Base-by-base conservation (phyloP, 306 rosid genomes). In the Sicyos edulis region DNA sequence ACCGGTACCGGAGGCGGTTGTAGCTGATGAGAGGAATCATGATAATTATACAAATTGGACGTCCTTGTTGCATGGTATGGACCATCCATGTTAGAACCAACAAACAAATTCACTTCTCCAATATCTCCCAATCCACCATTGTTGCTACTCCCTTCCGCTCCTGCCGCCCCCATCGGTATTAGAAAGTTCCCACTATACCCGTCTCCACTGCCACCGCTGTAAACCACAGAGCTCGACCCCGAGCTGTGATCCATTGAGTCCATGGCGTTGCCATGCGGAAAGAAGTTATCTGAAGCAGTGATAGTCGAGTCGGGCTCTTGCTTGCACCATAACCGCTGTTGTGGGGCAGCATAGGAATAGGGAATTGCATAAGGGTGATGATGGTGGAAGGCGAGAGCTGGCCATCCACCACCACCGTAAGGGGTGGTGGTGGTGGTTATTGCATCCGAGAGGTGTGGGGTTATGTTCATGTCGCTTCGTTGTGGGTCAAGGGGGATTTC, bases 161-260 rank as follows among this genome's bases (percentile, higher is more conserved):
- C 29, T 26, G 29, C 29, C 3, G 29, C 29, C 7, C 37, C 65
- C 65, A 26, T 59, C 11, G 64, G 40, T 6, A 80, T 76, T 5
- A 71, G 32, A 1, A 58, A 58, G 70, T 54, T 8, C 74, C 86
- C 82, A 1, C 14, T 13, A n/a, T 62, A 64, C 42, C 79, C 79
- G 55, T 47, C 74, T 63, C 67, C 74, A 12, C 26, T 71, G 8
- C 8, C 62, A 32, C 78, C 42, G 19, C 76, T 52, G 53, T 83
- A 85, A 54, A 85, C 73, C 50, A 80, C 72, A 0, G 82, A 81
- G 69, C 79, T 84, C 16, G 88, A 82, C 1, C 86, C 88, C 4
- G 92, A 85, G 71, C 91, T 87, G 49, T 90, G 84, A n/a, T 90
- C 91, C 79, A 84, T 76, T 1, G 96, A 84, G 59, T 86, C 88